Evolutionary conservation across 73 alveolate genomes (phyloP).

Genomic region (Paramecium octaurelia): DNA sequence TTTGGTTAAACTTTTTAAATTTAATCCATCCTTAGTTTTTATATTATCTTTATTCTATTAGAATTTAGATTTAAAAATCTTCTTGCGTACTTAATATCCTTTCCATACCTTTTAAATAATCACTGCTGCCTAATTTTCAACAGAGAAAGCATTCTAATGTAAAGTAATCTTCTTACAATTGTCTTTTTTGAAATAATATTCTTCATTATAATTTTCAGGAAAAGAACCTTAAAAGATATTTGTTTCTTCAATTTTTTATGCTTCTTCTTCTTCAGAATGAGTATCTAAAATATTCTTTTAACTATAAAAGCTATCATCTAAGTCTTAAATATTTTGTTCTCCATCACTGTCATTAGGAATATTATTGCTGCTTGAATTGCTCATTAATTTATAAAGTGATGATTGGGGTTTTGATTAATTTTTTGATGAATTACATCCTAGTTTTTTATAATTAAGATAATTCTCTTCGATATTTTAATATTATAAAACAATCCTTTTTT

Average conservation of each 20-base stretch:
- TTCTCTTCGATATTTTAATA: neutral
- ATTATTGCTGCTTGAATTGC: neutral
- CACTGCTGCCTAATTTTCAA: neutral
- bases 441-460: neutral
- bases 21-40: neutral
- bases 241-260: neutral
- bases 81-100: neutral
- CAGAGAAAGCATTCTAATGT: neutral
- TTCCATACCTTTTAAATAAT: neutral
- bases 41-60: neutral
- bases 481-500: neutral
- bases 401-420: neutral
- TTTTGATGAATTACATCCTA: neutral
- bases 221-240: neutral
- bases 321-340: neutral
- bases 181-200: neutral
- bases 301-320: slow-evolving; percentile 32
- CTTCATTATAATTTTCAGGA: neutral
- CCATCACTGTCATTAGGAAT: neutral
- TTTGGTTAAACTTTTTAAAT: neutral
- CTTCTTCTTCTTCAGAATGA: neutral
- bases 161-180: neutral
- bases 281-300: neutral
- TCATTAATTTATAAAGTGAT: neutral
- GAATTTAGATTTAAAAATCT: neutral